phyloP scores from a whole-genome alignment of 305 asterid genomes.

The Ilex paraguariensis region DNA sequence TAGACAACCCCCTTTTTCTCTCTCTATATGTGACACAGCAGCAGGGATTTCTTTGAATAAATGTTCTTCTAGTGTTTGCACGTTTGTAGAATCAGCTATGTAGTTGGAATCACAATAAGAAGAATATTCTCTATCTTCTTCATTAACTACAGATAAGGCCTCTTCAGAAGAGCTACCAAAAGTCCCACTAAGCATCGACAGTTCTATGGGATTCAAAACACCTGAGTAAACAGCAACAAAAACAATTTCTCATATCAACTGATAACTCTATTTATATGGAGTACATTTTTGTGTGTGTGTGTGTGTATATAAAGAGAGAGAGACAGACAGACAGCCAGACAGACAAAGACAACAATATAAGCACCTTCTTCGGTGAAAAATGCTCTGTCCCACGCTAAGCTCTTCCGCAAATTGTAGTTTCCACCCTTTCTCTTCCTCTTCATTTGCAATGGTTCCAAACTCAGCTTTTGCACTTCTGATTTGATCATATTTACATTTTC shows the following conservation, averaged over 20 bases:
- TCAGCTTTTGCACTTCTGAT: conserved; percentile 51
- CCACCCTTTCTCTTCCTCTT: conserved; percentile 76
- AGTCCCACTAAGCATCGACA: conserved; percentile 68
- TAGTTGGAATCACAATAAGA: conserved; percentile 24
- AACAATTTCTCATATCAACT: conserved; percentile 8
- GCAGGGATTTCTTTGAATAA: conserved; percentile 23
- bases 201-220: conserved; percentile 79
- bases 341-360: no score
- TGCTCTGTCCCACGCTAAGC: conserved; percentile 95
- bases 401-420: conserved; percentile 73
- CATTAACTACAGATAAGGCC: conserved; percentile 36
- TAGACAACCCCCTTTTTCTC: conserved; percentile 24
- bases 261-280: no score
- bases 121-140: conserved; percentile 22
- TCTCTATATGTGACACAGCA: conserved; percentile 24
- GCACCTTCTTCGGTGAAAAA: conserved; percentile 93
- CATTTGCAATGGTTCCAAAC: conserved; percentile 76
- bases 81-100: conserved; percentile 17
- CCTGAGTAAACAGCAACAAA: conserved; percentile 42
- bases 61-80: conserved; percentile 25
- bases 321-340: no score
- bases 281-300: no score
- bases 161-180: conserved; percentile 29
- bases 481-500: conserved; percentile 55
- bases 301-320: no score